These are phyloP conservation scores for Neopestalotiopsis sp. DNA, from an alignment of 2,329 filamentous ascomycete genomes.

Conservation along the genomic window DNA sequence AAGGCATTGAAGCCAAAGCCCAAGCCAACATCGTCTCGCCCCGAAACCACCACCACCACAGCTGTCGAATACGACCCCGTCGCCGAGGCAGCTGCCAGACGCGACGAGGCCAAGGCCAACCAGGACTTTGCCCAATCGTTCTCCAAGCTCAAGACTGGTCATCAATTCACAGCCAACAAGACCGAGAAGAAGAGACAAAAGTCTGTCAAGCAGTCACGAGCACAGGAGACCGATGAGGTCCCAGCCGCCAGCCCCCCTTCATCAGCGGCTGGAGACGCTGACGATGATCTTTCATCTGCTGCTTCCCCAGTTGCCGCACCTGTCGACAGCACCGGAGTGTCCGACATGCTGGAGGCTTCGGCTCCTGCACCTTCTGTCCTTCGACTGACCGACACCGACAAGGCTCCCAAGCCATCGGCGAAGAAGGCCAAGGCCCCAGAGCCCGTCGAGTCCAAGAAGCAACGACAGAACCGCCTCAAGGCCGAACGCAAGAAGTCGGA, in stretches of 20 bases:
- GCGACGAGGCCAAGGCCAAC: conserved; percentile 52
- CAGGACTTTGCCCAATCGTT: conserved; percentile 78
- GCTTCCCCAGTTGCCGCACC: conserved; percentile 67
- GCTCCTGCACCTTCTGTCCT: conserved; percentile 74
- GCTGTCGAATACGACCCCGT: conserved; percentile 45
- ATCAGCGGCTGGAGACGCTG: conserved; percentile 77
- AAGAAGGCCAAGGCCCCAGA: conserved; percentile 69
- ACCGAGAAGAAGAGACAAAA: conserved; percentile 69
- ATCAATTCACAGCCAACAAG: conserved; percentile 58
- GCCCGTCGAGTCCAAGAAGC: conserved; percentile 87
- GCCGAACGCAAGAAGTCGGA: conserved; percentile 77
- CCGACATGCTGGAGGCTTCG: conserved; percentile 87
- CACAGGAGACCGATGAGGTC: conserved; percentile 52
- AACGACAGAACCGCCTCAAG: conserved; percentile 91
- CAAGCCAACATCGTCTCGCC: conserved; percentile 41
- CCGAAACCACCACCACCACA: conserved; percentile 36
- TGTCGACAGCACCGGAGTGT: conserved; percentile 72
- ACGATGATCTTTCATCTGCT: conserved; percentile 78
- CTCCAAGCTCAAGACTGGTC: conserved; percentile 72
- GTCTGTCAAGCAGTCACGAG: conserved; percentile 73
- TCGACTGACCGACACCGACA: conserved; percentile 72
- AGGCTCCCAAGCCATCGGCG: conserved; percentile 64
- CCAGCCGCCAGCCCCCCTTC: conserved; percentile 56
- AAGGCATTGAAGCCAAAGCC: conserved; percentile 39
- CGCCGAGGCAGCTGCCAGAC: conserved; percentile 64